Base-by-base conservation (phyloP, 192 early-diverging fungal species). In the Podila horticola region DNA sequence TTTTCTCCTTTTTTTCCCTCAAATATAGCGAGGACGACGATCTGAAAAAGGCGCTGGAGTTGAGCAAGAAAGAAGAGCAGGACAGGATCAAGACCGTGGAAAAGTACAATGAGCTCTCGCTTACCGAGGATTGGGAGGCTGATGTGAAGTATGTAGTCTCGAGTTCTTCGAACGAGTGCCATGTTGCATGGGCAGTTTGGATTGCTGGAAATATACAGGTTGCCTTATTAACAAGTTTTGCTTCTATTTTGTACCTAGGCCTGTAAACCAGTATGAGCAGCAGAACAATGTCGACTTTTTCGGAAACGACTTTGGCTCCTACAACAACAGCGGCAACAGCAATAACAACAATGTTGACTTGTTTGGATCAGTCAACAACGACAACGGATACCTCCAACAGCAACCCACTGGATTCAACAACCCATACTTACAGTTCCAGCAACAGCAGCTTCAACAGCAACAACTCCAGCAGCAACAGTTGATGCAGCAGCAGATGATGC, bases 1-100 rank as follows among this genome's bases (percentile, higher is more conserved):
- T 49, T 57, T 36, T 17, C 51, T 57, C 8, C 26, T 26, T 6
- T 4, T 24, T 33, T 17, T 20, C 17, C 29, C 2, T 15, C 22
- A 11, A 65, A 67, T 28, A 48, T 55, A 71, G 82, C 24, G 82
- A 84, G 33, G 69, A 86, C 0, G 79, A 81, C n/a, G 86, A 87
- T 58, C 58, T 87, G 5, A 51, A 79, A 45, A 85, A 76, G 12
- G 86, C 86, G 12, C 26, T 87, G 20, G 82, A 82, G 20, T 62
- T 87, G 59, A 84, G 83, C 71, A 77, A 68, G 51, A 83, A 84
- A 45, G 86, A 87, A 57, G 84, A 83, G n/a, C 74, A 83, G 64
- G 72, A 79, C 49, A 41, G 83, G 20, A 55, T 45, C 19, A 74
- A 73, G 67, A 71, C 62, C 41, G 76, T 73, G 33, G 75, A 83